Evolutionary conservation across 306 rosid species (phyloP), one percentile per base, ranked within the genome.

Genomic region (Amphicarpaea edgeworthii): DNA sequence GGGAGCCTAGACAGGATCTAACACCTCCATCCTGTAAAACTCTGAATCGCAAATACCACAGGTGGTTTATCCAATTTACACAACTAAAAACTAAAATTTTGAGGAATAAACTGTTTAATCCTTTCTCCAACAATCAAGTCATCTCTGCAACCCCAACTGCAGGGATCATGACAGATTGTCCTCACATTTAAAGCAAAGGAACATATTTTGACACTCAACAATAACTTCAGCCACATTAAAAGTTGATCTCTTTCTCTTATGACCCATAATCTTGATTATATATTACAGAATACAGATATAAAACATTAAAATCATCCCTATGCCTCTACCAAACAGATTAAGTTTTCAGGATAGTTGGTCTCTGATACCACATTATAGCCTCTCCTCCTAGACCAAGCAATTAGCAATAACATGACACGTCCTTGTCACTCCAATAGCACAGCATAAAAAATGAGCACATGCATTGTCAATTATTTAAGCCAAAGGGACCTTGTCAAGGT

Each of bases 81-180:
- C 40, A 2, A 8, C 30, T 43, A 1, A 11, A 53, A 58, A 12
- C 17, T 58, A 24, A 77, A 28, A 20, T 23, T 12, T 12, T 19
- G n/a, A 20, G 17, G 51, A 26, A 58, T 45, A 45, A 58, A 45
- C 6, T 41, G 10, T 55, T 19, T 45, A 38, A 26, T 26, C n/a
- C 69, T 47, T 8, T 30, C 41, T 46, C 41, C 14, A 57, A 68
- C 26, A 14, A 59, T 59, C 81, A 47, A 55, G 28, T 47, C 34
- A 23, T 55, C 34, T 57, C 63, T 24, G 16, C 37, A 23, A 1
- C 37, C 34, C 32, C 3, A 23, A 5, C 63, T 12, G 32, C 61
- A 54, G 3, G 72, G 24, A 32, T 34, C 74, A 72, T 30, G 47
- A 79, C 32, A 42, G 68, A 71, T 54, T 65, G 55, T 66, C 54